Conservation (phyloP, 2,329 filamentous ascomycete species). For the Colletotrichum sp. region DNA sequence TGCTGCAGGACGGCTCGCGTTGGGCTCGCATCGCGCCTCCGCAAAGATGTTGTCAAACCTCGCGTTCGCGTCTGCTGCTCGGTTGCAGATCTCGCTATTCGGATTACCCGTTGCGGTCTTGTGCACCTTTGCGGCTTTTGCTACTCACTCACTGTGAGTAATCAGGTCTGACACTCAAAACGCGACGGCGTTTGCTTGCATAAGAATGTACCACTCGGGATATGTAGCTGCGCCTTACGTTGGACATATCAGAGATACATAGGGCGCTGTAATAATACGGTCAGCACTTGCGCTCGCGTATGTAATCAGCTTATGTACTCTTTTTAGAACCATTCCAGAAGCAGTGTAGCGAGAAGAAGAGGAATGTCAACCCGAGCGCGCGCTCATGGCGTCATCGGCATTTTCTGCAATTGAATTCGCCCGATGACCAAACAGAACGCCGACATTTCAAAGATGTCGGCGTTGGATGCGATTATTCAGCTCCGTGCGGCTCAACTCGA, state of each 20-base stretch:
- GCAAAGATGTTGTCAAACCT: background rate
- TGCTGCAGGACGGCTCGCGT: background rate
- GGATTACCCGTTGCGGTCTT: background rate
- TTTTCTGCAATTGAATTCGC: background rate
- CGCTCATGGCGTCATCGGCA: background rate
- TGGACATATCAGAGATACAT: background rate
- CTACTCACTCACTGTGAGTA: background rate
- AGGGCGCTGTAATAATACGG: background rate
- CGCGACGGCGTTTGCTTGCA: background rate
- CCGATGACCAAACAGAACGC: background rate
- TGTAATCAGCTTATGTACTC: background rate
- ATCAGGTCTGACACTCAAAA: background rate
- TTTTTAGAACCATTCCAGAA: background rate
- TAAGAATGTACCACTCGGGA: background rate
- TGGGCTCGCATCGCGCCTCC: background rate
- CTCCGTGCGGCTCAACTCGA: conserved; percentile 3
- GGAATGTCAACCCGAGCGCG: background rate
- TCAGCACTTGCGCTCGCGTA: background rate
- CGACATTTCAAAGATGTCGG: background rate
- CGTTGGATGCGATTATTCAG: background rate
- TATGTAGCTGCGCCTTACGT: background rate
- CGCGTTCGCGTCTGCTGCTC: background rate
- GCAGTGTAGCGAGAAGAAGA: background rate
- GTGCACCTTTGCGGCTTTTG: background rate
- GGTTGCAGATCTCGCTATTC: background rate